Percentiles rank a stretch among this genome's conserved stretches.
These are phyloP conservation scores for Amanita subjunquillea DNA, from an alignment of 768 basidiomycete genomes.

Conservation along the genomic window DNA sequence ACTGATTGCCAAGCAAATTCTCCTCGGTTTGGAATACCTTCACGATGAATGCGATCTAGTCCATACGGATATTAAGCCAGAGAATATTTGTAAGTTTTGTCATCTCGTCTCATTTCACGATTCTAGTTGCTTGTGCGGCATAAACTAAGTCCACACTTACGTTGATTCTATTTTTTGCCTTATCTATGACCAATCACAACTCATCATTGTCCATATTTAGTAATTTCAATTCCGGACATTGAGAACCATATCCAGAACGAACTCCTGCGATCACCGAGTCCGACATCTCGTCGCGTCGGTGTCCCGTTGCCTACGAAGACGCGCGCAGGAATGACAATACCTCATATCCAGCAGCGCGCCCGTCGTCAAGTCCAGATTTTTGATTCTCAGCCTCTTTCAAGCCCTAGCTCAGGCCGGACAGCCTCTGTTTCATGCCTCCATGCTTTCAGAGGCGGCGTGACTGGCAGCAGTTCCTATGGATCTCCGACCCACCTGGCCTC, in stretches of 20 bases:
- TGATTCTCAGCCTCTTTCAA: constrained; percentile 69
- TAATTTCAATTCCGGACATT: constrained; percentile 76
- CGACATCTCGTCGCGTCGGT: constrained; percentile 72
- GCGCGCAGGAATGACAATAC: constrained; percentile 53
- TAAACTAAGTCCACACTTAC: neutral
- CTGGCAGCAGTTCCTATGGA: constrained; percentile 30
- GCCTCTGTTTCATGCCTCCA: constrained; percentile 19
- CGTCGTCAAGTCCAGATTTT: constrained; percentile 73
- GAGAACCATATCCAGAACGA: constrained; percentile 65
- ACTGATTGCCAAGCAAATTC: constrained; percentile 75
- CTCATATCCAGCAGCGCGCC: constrained; percentile 36
- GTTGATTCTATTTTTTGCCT: constrained; percentile 14
- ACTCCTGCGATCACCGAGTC: constrained; percentile 55
- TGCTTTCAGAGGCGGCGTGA: constrained; percentile 14
- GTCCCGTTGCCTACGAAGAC: constrained; percentile 63
- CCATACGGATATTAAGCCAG: constrained; percentile 91
- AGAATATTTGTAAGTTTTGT: constrained; percentile 75
- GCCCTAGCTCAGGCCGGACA: constrained; percentile 31
- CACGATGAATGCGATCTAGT: constrained; percentile 90
- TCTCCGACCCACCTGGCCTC: constrained; percentile 29
- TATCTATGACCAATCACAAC: constrained; percentile 13
- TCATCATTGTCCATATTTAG: constrained; percentile 31
- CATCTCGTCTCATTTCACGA: constrained; percentile 5
- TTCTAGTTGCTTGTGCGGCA: constrained; percentile 1
- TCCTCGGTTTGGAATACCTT: constrained; percentile 84